A percentile compares a stretch with the other conserved stretches of the same genome.
phyloP scores from a whole-genome alignment of 2,329 filamentous ascomycete species.

The Aspergillus uvarum region DNA sequence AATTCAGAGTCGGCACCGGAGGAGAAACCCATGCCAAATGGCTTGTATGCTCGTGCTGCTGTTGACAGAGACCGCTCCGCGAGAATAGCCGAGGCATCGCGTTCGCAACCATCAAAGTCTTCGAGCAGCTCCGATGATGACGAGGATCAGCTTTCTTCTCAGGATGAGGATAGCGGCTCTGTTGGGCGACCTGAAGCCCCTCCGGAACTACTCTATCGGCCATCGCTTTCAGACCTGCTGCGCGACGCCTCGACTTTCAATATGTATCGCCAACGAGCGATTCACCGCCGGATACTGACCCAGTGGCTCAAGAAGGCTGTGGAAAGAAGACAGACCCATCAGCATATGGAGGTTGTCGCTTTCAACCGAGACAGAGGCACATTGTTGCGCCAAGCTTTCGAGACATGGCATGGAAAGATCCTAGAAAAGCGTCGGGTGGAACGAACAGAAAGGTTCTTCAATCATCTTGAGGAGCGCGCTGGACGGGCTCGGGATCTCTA shows the following conservation, averaged over 20 bases:
- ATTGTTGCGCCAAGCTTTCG: conserved; percentile 55
- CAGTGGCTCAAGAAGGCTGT: conserved; percentile 50
- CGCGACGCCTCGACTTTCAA: conserved; percentile 53
- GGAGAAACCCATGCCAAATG: conserved; percentile 23
- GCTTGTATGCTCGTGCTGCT: conserved; percentile 28
- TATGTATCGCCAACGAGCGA: conserved; percentile 41
- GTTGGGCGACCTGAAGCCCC: conserved; percentile 32
- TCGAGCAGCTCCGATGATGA: conserved; percentile 23
- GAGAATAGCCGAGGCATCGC: conserved; percentile 26
- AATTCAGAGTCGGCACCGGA: conserved; percentile 9
- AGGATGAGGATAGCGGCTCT: conserved; percentile 23
- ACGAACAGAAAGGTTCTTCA: conserved; percentile 55
- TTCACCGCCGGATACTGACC: conserved; percentile 42
- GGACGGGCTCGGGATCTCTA: conserved; percentile 64
- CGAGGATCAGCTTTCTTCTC: conserved; percentile 20
- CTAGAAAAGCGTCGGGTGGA: conserved; percentile 42
- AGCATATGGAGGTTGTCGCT: conserved; percentile 47
- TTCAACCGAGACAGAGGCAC: conserved; percentile 50
- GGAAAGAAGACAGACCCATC: conserved; percentile 37
- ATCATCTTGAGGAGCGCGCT: conserved; percentile 59
- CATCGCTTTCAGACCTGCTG: conserved; percentile 52
- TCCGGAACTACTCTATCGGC: conserved; percentile 47
- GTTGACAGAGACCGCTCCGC: conserved; percentile 33
- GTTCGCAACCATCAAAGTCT: conserved; percentile 10
- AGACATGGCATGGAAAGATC: conserved; percentile 49